Conservation (phyloP, 2,329 filamentous ascomycete species). For the Endoconidiophora polonica region DNA sequence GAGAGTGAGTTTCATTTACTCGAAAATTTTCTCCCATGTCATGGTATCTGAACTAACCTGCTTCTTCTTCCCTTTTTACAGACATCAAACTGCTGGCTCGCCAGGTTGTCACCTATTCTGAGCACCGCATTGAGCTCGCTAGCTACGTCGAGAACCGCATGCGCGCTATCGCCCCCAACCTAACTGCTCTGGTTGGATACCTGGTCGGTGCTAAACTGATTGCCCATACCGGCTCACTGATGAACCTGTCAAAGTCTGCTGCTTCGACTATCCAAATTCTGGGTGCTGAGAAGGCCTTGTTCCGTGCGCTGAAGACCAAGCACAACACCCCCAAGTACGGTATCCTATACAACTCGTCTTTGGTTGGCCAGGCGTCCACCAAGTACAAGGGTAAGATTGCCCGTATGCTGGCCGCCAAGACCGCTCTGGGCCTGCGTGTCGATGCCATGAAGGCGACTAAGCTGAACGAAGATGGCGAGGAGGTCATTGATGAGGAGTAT, state of each 20-base stretch:
- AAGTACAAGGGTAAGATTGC: conserved; percentile 99
- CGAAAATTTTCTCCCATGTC: not conserved
- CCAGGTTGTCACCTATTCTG: conserved; percentile 81
- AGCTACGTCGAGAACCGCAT: conserved; percentile 84
- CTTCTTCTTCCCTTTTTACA: not conserved
- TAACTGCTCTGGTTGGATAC: conserved; percentile 83
- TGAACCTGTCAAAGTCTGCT: conserved; percentile 87
- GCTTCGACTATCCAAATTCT: conserved; percentile 95
- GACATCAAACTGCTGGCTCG: conserved; percentile 79
- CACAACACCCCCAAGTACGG: conserved; percentile 98
- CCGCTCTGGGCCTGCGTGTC: conserved; percentile 80
- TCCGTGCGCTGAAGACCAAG: conserved; percentile 97
- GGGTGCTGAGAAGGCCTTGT: conserved; percentile 95
- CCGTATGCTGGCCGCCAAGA: conserved; percentile 86
- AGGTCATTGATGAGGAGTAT: conserved; percentile 41
- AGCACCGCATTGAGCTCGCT: conserved; percentile 76
- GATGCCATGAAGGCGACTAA: conserved; percentile 59
- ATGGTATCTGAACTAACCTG: not conserved
- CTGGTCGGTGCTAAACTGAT: conserved; percentile 90
- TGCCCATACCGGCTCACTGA: conserved; percentile 81
- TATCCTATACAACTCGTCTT: conserved; percentile 78
- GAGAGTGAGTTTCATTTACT: conserved; percentile 31
- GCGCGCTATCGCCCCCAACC: conserved; percentile 90
- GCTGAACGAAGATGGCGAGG: conserved; percentile 48
- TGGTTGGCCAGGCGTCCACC: conserved; percentile 91